phyloP scores from a whole-genome alignment of 441 rosid species.

The Codiaeum variegatum region DNA sequence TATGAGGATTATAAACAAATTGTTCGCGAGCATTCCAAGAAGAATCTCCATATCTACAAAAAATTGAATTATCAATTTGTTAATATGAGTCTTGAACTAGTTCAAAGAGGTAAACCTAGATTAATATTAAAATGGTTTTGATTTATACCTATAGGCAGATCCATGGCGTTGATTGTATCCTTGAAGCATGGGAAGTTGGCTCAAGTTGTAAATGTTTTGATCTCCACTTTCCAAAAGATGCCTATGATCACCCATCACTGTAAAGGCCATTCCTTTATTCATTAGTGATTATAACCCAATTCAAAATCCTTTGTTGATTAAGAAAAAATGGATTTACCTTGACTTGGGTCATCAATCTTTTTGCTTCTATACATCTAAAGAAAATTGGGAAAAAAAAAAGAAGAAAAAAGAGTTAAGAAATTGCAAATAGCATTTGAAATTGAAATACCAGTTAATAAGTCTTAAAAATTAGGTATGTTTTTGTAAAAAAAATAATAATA shows the following conservation, averaged over 20 bases:
- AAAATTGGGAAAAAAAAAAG: background rate
- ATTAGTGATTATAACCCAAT: background rate
- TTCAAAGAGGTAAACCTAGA: background rate
- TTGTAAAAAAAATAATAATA: background rate
- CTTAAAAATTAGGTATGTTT: background rate
- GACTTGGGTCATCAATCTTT: conserved; percentile 63
- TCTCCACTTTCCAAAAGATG: conserved; percentile 59
- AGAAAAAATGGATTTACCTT: conserved; percentile 34
- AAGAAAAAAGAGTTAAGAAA: background rate
- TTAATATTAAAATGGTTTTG: background rate
- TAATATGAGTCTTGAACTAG: no score
- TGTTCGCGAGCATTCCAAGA: conserved; percentile 46
- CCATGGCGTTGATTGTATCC: conserved; percentile 38
- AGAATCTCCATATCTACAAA: conserved; percentile 50
- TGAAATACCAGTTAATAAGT: background rate
- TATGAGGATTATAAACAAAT: conserved; percentile 23
- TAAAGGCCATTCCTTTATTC: conserved; percentile 4
- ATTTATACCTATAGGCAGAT: conserved; percentile 48
- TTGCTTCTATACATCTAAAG: conserved; percentile 84
- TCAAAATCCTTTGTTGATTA: conserved; percentile 20
- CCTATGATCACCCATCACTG: conserved; percentile 57
- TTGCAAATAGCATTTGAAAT: background rate
- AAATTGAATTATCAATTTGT: background rate
- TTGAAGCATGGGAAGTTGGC: conserved; percentile 75
- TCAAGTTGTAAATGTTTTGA: conserved; percentile 59